phyloP scores from a whole-genome alignment of 129 eudicot genomes.

The Flaveria robusta region DNA sequence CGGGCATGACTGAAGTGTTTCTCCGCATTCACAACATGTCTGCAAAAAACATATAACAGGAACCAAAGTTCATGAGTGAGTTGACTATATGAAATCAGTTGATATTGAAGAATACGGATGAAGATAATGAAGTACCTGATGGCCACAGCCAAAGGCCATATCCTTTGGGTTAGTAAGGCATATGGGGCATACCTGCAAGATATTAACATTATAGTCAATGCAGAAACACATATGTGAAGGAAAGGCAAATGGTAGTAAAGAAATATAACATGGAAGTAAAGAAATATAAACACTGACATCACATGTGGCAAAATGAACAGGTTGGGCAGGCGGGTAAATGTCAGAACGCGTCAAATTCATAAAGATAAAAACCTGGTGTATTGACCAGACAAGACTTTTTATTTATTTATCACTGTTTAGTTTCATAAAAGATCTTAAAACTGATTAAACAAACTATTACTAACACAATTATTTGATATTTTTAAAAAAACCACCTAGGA shows the following conservation, averaged over 20 bases:
- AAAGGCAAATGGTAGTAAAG: neutral
- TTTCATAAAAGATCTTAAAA: neutral
- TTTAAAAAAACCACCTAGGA: neutral
- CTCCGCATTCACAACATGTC: slow-evolving; percentile 95
- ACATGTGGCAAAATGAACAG: neutral
- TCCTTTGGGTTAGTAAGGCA: slow-evolving; percentile 91
- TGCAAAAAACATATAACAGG: slow-evolving; percentile 28
- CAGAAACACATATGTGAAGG: neutral
- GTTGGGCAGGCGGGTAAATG: neutral
- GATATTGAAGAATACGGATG: neutral
- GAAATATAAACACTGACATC: neutral
- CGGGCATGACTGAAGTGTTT: slow-evolving; percentile 72
- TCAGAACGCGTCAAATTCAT: neutral
- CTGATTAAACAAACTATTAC: neutral
- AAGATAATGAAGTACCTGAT: slow-evolving; percentile 59
- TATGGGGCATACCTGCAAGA: slow-evolving; percentile 84
- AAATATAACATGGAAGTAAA: neutral
- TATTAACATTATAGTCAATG: no score
- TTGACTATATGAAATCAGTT: neutral
- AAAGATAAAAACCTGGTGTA: neutral
- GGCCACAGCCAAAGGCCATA: slow-evolving; percentile 99
- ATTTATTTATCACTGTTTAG: neutral
- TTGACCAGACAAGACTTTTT: neutral
- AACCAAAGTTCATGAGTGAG: neutral
- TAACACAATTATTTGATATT: neutral